phyloP scores from a whole-genome alignment of 2,329 filamentous ascomycete species.

The Microsporum ferrugineum region DNA sequence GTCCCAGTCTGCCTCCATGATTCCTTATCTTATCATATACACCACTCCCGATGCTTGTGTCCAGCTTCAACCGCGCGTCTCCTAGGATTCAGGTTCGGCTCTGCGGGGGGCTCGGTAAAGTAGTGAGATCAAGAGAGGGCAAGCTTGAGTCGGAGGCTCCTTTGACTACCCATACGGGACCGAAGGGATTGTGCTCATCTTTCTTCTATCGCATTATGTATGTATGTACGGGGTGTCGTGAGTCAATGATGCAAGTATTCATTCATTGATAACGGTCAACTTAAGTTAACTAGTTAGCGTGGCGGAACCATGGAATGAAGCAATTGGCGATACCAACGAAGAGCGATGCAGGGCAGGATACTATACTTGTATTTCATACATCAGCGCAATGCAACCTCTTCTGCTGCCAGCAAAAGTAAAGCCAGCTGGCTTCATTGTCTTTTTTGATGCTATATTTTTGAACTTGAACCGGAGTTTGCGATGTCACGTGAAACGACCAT shows the following conservation, averaged over 20 bases:
- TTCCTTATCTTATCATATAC: not conserved
- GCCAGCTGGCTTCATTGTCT: no score
- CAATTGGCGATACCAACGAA: not conserved
- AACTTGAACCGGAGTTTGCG: no score
- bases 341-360: not conserved
- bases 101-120: not conserved
- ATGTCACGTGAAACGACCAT: no score
- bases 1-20: slow-evolving; percentile 40
- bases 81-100: not conserved
- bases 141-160: not conserved
- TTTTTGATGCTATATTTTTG: no score
- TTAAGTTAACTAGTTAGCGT: not conserved
- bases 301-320: not conserved
- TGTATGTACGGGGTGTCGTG: not conserved
- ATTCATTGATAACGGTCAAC: not conserved
- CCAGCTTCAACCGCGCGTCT: not conserved
- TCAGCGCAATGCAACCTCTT: not conserved
- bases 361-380: not conserved
- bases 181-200: not conserved
- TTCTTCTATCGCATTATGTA: not conserved
- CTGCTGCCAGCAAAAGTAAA: no score
- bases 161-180: slow-evolving; percentile 2
- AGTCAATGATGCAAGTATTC: not conserved
- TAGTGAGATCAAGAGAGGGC: not conserved
- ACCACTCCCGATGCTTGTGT: not conserved